phyloP scores from a whole-genome alignment of 2,329 filamentous ascomycete genomes.

The Penicillium sp. region DNA sequence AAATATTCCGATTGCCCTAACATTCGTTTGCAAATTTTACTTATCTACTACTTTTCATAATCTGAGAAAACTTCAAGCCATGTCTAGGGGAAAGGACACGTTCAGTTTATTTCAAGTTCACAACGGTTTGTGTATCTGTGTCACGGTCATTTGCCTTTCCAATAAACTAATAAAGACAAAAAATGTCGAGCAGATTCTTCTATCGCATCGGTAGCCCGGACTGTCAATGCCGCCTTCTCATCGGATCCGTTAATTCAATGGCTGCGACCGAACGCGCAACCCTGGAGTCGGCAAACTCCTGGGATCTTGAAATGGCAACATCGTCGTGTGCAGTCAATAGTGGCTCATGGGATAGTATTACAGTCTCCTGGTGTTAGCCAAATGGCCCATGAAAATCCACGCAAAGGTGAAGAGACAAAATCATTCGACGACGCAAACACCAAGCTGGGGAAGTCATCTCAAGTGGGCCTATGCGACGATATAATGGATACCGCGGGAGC shows the following conservation, averaged over 20 bases:
- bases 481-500: not conserved
- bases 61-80: not conserved
- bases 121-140: not conserved
- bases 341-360: slow-evolving; percentile 25
- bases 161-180: not conserved
- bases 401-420: not conserved
- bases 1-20: not conserved
- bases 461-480: not conserved
- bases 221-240: slow-evolving; percentile 28
- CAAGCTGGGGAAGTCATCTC: not conserved
- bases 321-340: slow-evolving; percentile 26
- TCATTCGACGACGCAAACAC: not conserved
- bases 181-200: slow-evolving; percentile 13
- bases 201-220: slow-evolving; percentile 21
- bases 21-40: not conserved
- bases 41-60: not conserved
- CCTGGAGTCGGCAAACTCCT: slow-evolving; percentile 14
- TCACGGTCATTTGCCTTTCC: not conserved
- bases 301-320: slow-evolving; percentile 27
- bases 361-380: slow-evolving; percentile 12
- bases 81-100: slow-evolving; percentile 1
- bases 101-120: not conserved
- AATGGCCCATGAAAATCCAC: slow-evolving; percentile 13
- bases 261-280: slow-evolving; percentile 25
- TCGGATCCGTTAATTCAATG: slow-evolving; percentile 31